Evolutionary conservation across 306 rosid species (phyloP), one percentile per base, ranked within the genome.

Genomic region (Dryas octopetala): DNA sequence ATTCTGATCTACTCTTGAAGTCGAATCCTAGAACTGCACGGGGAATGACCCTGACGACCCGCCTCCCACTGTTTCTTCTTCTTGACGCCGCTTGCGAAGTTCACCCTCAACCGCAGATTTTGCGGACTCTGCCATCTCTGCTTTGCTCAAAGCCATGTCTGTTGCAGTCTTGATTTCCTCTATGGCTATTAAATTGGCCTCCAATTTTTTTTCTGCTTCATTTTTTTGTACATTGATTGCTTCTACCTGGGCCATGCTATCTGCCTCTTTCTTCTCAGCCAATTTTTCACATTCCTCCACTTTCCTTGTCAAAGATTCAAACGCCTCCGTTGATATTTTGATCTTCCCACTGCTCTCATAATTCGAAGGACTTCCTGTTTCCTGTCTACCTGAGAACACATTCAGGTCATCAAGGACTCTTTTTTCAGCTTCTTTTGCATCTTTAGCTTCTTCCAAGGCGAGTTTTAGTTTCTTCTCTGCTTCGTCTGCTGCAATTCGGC

Each of bases 111-210:
- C 85, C 62, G 79, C 83, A 63, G 67, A 32, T 74, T 86, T 93
- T n/a, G 91, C 91, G 0, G 92, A 82, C 41, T 85, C 90, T 14
- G 93, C 91, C 83, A 79, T 84, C 74, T 86, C 91, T 81, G 94
- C 90, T 10, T 83, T 75, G 82, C 77, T 86, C 81, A 93, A 52
- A 49, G 96, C 97, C 13, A 86, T 54, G 28, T 89, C 89, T 9
- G 91, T 87, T 53, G 96, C 96, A 17, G 53, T 76, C 79, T 83
- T 79, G 47, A 89, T 91, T 74, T 88, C 90, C 76, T 91, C 92
- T 17, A 91, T 88, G 8, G 86, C 88, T 74, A 82, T 93, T 74
- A 85, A 54, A 60, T 71, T 86, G 32, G 89, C 91, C 77, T 89
- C 91, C 78, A 88, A 51, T 80, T 84, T 91, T 48, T 51, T 84